Percentiles rank a stretch among this genome's conserved stretches.
phyloP scores from a whole-genome alignment of 257 asterid genomes.

The Euphrasia confusa region DNA sequence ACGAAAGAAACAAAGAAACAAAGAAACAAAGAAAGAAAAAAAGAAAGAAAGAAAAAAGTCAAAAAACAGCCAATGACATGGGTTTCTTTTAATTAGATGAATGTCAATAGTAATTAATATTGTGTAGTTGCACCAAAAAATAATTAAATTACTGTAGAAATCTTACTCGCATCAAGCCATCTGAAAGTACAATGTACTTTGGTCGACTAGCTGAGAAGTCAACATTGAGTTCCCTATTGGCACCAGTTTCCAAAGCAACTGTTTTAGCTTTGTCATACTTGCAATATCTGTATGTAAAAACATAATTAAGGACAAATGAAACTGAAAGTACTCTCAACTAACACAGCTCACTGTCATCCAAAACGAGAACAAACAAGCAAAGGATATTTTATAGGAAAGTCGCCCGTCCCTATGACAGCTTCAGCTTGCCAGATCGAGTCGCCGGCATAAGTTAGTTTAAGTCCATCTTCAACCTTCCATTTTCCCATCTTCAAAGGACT shows the following conservation, averaged over 20 bases:
- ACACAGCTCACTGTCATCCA: not conserved
- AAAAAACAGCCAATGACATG: not conserved
- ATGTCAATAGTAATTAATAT: not conserved
- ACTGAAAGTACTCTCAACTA: not conserved
- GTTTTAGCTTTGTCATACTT: constrained; percentile 47
- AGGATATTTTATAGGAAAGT: constrained; percentile 95
- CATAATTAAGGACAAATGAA: constrained; percentile 43
- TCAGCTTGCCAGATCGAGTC: constrained; percentile 84
- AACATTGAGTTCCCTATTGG: constrained; percentile 58
- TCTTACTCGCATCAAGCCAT: constrained; percentile 94
- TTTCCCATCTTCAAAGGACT: constrained; percentile 68
- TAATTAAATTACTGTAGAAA: not conserved
- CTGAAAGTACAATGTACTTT: constrained; percentile 61
- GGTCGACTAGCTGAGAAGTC: constrained; percentile 63
- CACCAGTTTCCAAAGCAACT: constrained; percentile 61
- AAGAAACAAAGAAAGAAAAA: too few species aligned
- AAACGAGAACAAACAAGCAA: constrained; percentile 9
- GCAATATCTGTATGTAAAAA: constrained; percentile 73
- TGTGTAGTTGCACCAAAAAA: not conserved
- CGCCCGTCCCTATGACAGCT: constrained; percentile 57
- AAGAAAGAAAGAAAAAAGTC: too few species aligned
- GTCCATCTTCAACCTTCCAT: constrained; percentile 70
- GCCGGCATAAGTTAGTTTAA: constrained; percentile 65
- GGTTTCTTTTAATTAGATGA: not conserved
- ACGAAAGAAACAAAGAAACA: too few species aligned